Evolutionary conservation across 257 asterid genomes (phyloP).

Genomic region (Solanum appendiculatum): DNA sequence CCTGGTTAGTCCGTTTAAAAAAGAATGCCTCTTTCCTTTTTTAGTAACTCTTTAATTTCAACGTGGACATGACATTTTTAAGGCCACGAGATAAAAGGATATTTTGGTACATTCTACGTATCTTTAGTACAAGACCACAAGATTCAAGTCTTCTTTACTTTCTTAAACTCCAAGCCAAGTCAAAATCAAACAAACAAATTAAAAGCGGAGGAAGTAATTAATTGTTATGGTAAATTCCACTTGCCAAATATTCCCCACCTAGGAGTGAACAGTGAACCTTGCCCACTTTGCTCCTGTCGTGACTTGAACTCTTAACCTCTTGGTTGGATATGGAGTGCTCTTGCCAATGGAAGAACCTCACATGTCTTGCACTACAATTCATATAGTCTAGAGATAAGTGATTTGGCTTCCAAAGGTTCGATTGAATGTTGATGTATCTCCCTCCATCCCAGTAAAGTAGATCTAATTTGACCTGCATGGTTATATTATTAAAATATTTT

Average conservation of each 20-base stretch:
- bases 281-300: neutral
- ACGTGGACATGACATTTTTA: neutral
- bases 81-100: neutral
- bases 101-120: neutral
- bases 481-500: neutral
- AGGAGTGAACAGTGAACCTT: neutral
- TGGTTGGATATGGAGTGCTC: neutral
- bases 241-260: neutral
- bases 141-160: neutral
- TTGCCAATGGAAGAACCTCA: neutral
- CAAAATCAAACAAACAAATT: neutral
- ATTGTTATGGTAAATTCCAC: neutral
- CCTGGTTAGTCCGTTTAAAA: rapidly evolving
- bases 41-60: neutral
- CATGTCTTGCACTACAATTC: neutral
- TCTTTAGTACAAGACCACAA: neutral
- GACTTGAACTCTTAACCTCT: neutral
- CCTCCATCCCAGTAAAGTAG: neutral
- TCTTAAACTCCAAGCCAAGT: neutral
- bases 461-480: neutral
- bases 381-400: neutral
- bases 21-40: neutral
- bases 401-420: neutral
- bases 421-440: neutral
- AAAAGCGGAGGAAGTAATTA: neutral